Conservation (phyloP, 176 grass and related monocot genomes). For the Echinochloa phyllopogon region DNA sequence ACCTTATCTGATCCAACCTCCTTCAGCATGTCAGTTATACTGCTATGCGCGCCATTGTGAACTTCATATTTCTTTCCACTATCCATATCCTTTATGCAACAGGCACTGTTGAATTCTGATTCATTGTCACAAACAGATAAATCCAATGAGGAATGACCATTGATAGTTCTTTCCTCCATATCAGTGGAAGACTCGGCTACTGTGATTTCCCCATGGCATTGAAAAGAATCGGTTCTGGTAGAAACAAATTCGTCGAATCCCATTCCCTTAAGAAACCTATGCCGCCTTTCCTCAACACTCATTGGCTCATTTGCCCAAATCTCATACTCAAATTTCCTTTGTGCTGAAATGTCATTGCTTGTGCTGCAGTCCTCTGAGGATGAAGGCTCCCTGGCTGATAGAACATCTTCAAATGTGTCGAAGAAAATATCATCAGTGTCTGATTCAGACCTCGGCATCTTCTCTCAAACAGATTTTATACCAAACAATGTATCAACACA, state of each 20-base stretch:
- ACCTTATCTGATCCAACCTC: constrained; percentile 70
- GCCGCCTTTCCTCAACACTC: constrained; percentile 81
- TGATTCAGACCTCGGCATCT: constrained; percentile 61
- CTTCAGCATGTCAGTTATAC: constrained; percentile 52
- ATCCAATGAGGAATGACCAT: constrained; percentile 24
- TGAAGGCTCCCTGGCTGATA: constrained; percentile 55
- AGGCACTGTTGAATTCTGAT: constrained; percentile 16
- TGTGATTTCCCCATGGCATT: constrained; percentile 39
- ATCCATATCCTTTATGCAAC: constrained; percentile 60
- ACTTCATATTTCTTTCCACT: constrained; percentile 51
- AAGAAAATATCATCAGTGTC: constrained; percentile 74
- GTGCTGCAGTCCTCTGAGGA: constrained; percentile 53
- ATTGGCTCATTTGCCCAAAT: constrained; percentile 56
- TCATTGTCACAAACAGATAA: constrained; percentile 41
- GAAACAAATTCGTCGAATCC: constrained; percentile 58
- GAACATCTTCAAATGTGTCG: constrained; percentile 68
- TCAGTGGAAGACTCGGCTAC: constrained; percentile 4
- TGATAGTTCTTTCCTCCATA: constrained; percentile 49
- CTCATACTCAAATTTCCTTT: constrained; percentile 48
- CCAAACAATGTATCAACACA: neutral
- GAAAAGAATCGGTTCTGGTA: constrained; percentile 28
- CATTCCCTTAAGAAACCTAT: constrained; percentile 65
- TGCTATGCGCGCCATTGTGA: constrained; percentile 33
- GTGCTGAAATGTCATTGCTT: constrained; percentile 35
- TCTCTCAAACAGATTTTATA: constrained; percentile 8